These are phyloP conservation scores for Scheffersomyces cryptocercus DNA, from an alignment of 1,139 yeast genomes.

Conservation along the genomic window DNA sequence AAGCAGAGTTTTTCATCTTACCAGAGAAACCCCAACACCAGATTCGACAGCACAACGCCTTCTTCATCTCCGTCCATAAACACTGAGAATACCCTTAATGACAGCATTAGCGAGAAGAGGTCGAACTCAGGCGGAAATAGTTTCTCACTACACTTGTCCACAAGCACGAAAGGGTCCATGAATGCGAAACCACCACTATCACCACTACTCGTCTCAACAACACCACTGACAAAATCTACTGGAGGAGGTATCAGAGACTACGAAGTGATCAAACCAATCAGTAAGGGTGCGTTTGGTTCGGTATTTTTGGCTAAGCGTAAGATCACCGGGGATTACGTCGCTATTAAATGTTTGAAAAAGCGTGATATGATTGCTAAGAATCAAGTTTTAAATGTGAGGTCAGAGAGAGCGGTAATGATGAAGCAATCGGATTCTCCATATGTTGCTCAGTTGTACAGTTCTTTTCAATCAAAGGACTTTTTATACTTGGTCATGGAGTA, in stretches of 20 bases:
- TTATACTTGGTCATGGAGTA: slow-evolving; percentile 95
- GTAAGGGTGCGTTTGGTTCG: slow-evolving; percentile 97
- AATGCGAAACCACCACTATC: slow-evolving; percentile 66
- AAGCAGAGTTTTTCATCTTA: slow-evolving; percentile 55
- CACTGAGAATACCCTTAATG: slow-evolving; percentile 9
- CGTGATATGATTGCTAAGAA: slow-evolving; percentile 97
- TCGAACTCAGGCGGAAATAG: slow-evolving; percentile 16
- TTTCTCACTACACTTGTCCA: slow-evolving; percentile 3
- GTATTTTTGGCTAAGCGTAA: slow-evolving; percentile 84
- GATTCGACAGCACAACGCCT: slow-evolving; percentile 38
- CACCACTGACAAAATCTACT: slow-evolving; percentile 44
- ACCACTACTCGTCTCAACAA: slow-evolving; percentile 72
- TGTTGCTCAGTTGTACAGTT: slow-evolving; percentile 85
- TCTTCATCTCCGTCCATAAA: slow-evolving; percentile 40
- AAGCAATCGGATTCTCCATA: slow-evolving; percentile 92
- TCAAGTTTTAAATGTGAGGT: slow-evolving; percentile 90
- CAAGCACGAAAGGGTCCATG: background rate
- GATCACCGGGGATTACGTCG: slow-evolving; percentile 91
- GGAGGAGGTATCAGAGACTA: slow-evolving; percentile 81
- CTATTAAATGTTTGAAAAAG: slow-evolving; percentile 91
- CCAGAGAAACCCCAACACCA: slow-evolving; percentile 46
- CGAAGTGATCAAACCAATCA: slow-evolving; percentile 87
- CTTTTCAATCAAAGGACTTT: slow-evolving; percentile 87
- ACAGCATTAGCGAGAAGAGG: slow-evolving; percentile 14
- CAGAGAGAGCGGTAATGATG: slow-evolving; percentile 97